phyloP scores from a whole-genome alignment of 2,329 filamentous ascomycete genomes.

The Ceratocystis albifundus region DNA sequence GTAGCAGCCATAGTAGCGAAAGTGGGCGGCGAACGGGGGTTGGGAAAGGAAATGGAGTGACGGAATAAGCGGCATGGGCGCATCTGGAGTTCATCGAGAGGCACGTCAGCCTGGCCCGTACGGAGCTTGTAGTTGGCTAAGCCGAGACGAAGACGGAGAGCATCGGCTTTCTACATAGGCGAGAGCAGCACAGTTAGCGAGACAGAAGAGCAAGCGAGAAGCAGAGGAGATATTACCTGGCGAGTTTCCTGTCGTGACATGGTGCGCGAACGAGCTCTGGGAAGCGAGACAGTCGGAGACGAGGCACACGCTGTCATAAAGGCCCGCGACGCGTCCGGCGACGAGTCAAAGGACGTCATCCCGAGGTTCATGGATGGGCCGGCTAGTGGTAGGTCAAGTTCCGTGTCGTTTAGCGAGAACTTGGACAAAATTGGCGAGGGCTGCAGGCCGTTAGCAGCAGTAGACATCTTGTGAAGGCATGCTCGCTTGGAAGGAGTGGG shows the following conservation, averaged over 20 bases:
- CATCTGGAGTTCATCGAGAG: slow-evolving; percentile 48
- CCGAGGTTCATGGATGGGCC: background rate
- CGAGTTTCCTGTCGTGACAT: slow-evolving; percentile 22
- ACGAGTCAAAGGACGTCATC: slow-evolving; percentile 17
- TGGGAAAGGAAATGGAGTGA: slow-evolving; percentile 53
- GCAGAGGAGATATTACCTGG: slow-evolving; percentile 31
- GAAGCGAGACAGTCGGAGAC: slow-evolving; percentile 3
- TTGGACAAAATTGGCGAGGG: slow-evolving; percentile 18
- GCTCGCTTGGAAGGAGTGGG: slow-evolving; percentile 15
- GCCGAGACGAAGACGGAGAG: slow-evolving; percentile 55
- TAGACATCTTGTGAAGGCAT: background rate
- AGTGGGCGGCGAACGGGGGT: slow-evolving; percentile 44
- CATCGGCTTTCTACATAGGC: slow-evolving; percentile 47
- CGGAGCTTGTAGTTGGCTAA: slow-evolving; percentile 65
- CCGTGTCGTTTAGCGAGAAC: slow-evolving; percentile 9
- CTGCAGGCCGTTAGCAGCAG: slow-evolving; percentile 12
- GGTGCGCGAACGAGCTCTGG: slow-evolving; percentile 7
- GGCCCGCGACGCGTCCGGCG: slow-evolving; percentile 20
- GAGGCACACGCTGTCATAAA: slow-evolving; percentile 20
- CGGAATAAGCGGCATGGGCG: slow-evolving; percentile 45
- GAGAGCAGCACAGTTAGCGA: slow-evolving; percentile 14
- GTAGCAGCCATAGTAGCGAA: slow-evolving; percentile 8
- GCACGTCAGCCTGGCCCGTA: slow-evolving; percentile 57
- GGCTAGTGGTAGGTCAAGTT: background rate
- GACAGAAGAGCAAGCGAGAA: background rate